Evolutionary conservation across 1,139 yeast genomes (phyloP).

Genomic region (Nakaseomyces sp.): DNA sequence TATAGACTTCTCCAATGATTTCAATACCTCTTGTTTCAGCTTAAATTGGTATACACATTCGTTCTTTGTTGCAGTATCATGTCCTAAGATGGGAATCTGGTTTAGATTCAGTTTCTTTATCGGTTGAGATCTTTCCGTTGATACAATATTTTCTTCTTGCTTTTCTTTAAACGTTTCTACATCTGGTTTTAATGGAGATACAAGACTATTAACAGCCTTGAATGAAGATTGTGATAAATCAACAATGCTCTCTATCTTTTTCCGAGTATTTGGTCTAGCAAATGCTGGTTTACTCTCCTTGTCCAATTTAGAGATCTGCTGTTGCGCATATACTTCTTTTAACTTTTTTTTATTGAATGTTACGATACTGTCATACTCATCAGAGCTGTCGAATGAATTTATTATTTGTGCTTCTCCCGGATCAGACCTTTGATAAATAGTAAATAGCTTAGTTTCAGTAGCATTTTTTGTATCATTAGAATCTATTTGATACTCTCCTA

Average conservation of each 20-base stretch:
- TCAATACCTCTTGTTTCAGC: neutral
- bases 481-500: neutral
- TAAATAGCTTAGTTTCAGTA: neutral
- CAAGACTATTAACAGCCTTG: constrained; percentile 22
- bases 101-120: neutral
- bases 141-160: neutral
- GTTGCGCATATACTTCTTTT: neutral
- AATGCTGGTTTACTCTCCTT: neutral
- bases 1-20: neutral
- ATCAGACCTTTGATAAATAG: neutral
- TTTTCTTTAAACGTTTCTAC: neutral
- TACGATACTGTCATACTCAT: neutral
- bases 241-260: constrained; percentile 15
- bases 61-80: neutral
- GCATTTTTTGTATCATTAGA: neutral
- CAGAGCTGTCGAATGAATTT: neutral
- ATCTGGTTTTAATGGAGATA: constrained; percentile 22
- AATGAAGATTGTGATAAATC: constrained; percentile 25
- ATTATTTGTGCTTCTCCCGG: neutral
- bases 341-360: neutral
- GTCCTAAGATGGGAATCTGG: neutral
- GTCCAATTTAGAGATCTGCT: neutral
- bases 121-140: neutral
- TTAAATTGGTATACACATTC: neutral
- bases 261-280: neutral